phyloP scores from a whole-genome alignment of 495 filamentous ascomycete species.

The Aspergillus bridgeri region DNA sequence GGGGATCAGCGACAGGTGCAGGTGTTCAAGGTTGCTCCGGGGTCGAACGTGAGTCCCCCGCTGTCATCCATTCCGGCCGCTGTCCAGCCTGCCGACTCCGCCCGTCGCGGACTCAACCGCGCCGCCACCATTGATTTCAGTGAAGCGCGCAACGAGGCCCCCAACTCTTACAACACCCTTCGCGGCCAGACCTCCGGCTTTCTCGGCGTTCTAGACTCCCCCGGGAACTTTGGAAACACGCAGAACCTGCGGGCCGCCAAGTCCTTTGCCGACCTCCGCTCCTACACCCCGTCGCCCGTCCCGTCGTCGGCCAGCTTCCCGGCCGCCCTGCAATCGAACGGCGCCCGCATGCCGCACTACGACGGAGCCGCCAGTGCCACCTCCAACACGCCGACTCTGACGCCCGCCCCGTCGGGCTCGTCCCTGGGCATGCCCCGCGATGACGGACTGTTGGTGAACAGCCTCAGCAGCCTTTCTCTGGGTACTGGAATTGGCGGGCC shows the following conservation, averaged over 20 bases:
- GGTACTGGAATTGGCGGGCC: conserved; percentile 58
- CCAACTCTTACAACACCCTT: conserved; percentile 66
- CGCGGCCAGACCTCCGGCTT: conserved; percentile 73
- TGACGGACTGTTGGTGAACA: conserved; percentile 65
- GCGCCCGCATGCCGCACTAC: conserved; percentile 60
- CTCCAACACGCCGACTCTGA: conserved; percentile 71
- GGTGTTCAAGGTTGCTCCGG: conserved; percentile 67
- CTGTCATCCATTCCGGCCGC: conserved; percentile 52
- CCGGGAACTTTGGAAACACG: conserved; percentile 60
- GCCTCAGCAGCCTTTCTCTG: conserved; percentile 60
- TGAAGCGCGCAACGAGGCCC: conserved; percentile 71
- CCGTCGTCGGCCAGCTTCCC: conserved; percentile 86
- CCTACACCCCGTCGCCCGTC: conserved; percentile 90
- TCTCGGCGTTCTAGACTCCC: conserved; percentile 80
- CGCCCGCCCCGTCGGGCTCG: conserved; percentile 67
- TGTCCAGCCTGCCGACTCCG: conserved; percentile 66
- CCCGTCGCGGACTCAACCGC: conserved; percentile 78
- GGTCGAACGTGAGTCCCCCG: conserved; percentile 64
- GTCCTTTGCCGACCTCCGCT: conserved; percentile 92
- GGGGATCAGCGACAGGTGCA: conserved; percentile 84
- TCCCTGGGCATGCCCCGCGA: conserved; percentile 57
- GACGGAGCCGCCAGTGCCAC: conserved; percentile 56
- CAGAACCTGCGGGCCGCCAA: conserved; percentile 91
- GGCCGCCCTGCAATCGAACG: conserved; percentile 61
- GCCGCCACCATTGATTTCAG: conserved; percentile 98